Base-by-base conservation (phyloP, 306 rosid genomes). In the Lathyrus oleraceus region DNA sequence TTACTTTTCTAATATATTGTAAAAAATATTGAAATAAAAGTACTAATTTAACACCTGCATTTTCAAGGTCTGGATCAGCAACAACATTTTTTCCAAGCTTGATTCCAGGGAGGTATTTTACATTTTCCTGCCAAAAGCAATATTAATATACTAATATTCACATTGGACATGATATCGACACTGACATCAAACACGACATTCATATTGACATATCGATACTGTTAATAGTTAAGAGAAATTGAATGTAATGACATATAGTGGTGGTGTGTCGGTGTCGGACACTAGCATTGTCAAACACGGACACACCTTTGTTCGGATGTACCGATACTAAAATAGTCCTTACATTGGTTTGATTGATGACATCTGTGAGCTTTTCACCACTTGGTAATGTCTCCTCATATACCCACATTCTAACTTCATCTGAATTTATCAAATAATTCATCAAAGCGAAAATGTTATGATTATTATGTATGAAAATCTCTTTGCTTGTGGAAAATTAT, bases 391-490 rank as follows among this genome's bases (percentile, higher is more conserved):
- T 91, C 71, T 91, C 99, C 83, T 95, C 99, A 57, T 27, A 91
- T 38, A 95, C 99, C 99, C 99, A 91, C 97, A 91, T 91, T 72
- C 99, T 86, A 60, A 95, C 99, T 76, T 95, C 96, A 80, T 91
- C 99, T 95, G 84, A 74, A 73, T 79, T 74, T 69, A 65, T 44
- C 48, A 36, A 2, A 69, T 6, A 53, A 62, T 2, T 44, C 71
- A 74, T 78, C 81, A 81, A 58, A 54, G 47, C 11, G 10, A 11
- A 66, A 78, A 71, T 42, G 67, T 44, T 68, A 74, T 57, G 70
- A 39, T 20, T 38, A 39, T 20, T 43, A 65, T 59, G 62, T 17
- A 30, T 1, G 5, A 71, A 67, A 67, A 0, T 14, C 14, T 20
- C 21, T 17, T 36, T 20, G 40, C 40, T 27, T 23, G 10, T 7